A percentile compares a stretch with the other conserved stretches of the same genome.
Conservation (phyloP, 805 yeast species). For the Candida nitratophila region DNA sequence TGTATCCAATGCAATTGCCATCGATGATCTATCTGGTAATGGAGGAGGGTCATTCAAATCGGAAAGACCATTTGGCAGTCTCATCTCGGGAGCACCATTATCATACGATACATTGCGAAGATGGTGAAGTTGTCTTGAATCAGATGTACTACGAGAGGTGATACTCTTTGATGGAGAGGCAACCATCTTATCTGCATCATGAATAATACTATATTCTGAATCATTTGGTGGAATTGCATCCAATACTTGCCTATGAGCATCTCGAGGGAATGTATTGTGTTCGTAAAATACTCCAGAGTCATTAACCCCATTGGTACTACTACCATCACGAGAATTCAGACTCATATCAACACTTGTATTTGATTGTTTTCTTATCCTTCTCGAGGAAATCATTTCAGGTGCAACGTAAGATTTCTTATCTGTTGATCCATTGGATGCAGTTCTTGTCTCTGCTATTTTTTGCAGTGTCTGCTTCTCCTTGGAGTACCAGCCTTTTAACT, state of each 20-base stretch:
- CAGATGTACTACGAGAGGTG: too few species aligned
- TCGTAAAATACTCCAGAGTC: neutral
- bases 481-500: conserved; percentile 65
- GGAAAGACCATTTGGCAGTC: neutral
- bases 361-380: conserved; percentile 27
- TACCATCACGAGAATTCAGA: neutral
- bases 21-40: neutral
- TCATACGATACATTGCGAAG: neutral
- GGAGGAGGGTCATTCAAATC: neutral
- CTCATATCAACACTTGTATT: neutral
- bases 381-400: conserved; percentile 63
- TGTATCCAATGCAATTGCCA: neutral
- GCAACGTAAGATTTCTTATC: conserved; percentile 24
- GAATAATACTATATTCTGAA: too few species aligned
- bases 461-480: conserved; percentile 30
- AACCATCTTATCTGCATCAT: too few species aligned
- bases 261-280: too few species aligned
- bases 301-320: neutral
- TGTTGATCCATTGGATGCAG: neutral
- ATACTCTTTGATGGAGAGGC: too few species aligned
- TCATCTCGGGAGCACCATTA: neutral
- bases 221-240: neutral
- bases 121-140: neutral
- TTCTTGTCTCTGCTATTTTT: conserved; percentile 5
- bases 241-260: neutral